A percentile compares a stretch with the other conserved stretches of the same genome.
Conservation (phyloP, 2,329 filamentous ascomycete genomes). For the Cladorrhinum sp. region DNA sequence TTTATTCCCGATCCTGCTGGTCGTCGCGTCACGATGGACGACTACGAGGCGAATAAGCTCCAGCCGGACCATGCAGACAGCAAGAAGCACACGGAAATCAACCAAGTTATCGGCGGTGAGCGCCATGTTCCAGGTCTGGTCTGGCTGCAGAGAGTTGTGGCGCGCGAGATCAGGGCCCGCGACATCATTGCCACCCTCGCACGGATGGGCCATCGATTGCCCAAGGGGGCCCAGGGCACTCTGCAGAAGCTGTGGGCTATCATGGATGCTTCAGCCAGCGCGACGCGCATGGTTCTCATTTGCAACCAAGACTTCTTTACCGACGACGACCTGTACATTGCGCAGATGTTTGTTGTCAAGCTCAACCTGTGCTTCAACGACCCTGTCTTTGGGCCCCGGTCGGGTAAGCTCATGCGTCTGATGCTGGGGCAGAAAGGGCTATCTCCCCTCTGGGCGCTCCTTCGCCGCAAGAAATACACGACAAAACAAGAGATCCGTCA, state of each 20-base stretch:
- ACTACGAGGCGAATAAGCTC: constrained; percentile 18
- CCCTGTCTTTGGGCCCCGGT: constrained; percentile 53
- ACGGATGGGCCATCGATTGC: constrained; percentile 55
- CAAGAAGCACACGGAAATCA: background rate
- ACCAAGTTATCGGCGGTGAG: constrained; percentile 30
- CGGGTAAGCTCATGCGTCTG: constrained; percentile 50
- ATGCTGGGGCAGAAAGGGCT: constrained; percentile 59
- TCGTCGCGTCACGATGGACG: constrained; percentile 37
- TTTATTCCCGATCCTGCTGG: constrained; percentile 59
- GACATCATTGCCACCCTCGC: constrained; percentile 64
- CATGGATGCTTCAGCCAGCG: constrained; percentile 62
- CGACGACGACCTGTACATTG: constrained; percentile 57
- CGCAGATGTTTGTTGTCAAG: constrained; percentile 67
- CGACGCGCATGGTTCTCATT: constrained; percentile 52
- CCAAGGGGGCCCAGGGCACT: constrained; percentile 42
- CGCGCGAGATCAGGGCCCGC: constrained; percentile 52
- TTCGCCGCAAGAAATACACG: constrained; percentile 55
- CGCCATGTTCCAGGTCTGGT: constrained; percentile 59
- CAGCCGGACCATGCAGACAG: constrained; percentile 4
- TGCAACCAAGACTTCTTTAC: constrained; percentile 53
- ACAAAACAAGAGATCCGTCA: constrained; percentile 49
- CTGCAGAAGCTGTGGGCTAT: constrained; percentile 70
- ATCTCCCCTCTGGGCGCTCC: constrained; percentile 54
- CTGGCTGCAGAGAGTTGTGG: constrained; percentile 66
- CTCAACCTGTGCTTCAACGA: constrained; percentile 67